Conservation (phyloP, 176 grass and related monocot genomes). For the Aegilops umbellulata region DNA sequence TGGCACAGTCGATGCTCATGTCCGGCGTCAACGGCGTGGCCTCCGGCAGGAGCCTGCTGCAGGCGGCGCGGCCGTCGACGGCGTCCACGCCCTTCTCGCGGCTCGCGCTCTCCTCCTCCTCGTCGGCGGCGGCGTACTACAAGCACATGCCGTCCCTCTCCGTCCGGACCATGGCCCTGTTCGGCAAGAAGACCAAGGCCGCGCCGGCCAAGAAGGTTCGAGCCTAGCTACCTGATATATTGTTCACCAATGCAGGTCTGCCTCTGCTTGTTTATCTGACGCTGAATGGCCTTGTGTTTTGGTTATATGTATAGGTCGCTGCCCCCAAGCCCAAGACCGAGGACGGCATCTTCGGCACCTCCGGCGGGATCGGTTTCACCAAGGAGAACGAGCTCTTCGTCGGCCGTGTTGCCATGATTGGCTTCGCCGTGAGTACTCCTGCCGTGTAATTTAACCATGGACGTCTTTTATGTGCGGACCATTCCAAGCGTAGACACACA, state of each 20-base stretch:
- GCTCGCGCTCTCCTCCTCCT: background rate
- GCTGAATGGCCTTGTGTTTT: background rate
- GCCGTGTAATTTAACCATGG: too few relatives aligned
- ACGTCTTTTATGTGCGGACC: too few relatives aligned
- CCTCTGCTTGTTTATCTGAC: background rate
- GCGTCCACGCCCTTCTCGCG: conserved; percentile 38
- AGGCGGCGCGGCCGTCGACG: conserved; percentile 29
- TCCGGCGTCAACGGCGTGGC: conserved; percentile 49
- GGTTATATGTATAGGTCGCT: background rate
- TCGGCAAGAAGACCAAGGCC: conserved; percentile 77
- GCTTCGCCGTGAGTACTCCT: conserved; percentile 77
- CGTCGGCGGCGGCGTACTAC: conserved; percentile 5
- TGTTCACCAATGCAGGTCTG: background rate
- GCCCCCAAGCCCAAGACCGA: conserved; percentile 59
- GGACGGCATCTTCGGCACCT: conserved; percentile 93
- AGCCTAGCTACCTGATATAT: background rate
- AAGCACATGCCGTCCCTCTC: conserved; percentile 31
- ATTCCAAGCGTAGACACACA: background rate
- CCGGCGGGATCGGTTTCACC: conserved; percentile 97
- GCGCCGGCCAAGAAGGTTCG: conserved; percentile 62
- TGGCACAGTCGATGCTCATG: conserved; percentile 91
- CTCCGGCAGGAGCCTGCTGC: conserved; percentile 27
- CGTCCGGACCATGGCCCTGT: conserved; percentile 59
- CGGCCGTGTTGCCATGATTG: conserved; percentile 95
- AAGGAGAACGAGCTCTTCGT: conserved; percentile 99